phyloP scores from a whole-genome alignment of 1,139 yeast species.

The Tardiomyces blankii region DNA sequence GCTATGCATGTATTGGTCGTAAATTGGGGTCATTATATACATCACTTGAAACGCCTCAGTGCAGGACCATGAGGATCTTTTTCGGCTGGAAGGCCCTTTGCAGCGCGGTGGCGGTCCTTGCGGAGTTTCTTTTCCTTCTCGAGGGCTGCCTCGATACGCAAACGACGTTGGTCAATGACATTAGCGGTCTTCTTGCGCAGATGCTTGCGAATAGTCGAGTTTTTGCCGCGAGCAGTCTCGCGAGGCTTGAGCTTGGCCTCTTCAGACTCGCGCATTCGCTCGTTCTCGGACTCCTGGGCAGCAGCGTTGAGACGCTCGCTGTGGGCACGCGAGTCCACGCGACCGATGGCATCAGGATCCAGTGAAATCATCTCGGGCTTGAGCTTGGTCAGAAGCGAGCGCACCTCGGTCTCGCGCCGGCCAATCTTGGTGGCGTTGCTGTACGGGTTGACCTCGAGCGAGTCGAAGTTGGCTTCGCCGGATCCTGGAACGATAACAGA shows the following conservation, averaged over 20 bases:
- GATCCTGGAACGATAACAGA: conserved; percentile 89
- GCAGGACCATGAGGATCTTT: conserved; percentile 13
- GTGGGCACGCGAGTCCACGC: conserved; percentile 62
- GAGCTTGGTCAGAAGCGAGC: conserved; percentile 73
- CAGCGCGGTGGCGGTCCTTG: conserved; percentile 27
- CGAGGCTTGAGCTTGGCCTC: conserved; percentile 26
- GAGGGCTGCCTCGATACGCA: conserved; percentile 70
- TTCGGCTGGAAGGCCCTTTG: conserved; percentile 10
- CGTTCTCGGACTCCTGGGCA: conserved; percentile 31
- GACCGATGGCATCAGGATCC: conserved; percentile 84
- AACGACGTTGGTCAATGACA: conserved; percentile 78
- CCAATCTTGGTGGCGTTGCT: conserved; percentile 68
- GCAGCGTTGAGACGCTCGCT: conserved; percentile 51
- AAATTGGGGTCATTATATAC: too few relatives aligned
- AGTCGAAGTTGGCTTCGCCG: conserved; percentile 97
- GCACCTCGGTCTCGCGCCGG: conserved; percentile 89
- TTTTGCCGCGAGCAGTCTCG: conserved; percentile 54
- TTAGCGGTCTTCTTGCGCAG: conserved; percentile 78
- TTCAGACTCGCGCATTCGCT: conserved; percentile 27
- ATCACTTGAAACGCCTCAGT: conserved; percentile 11
- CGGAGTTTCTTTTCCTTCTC: conserved; percentile 66
- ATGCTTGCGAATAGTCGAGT: conserved; percentile 72
- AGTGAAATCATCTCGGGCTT: conserved; percentile 87
- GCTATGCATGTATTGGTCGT: not conserved
- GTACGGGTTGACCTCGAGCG: conserved; percentile 86